Base-by-base conservation (phyloP, 768 basidiomycete species). In the Tricholoma hemisulphureum region DNA sequence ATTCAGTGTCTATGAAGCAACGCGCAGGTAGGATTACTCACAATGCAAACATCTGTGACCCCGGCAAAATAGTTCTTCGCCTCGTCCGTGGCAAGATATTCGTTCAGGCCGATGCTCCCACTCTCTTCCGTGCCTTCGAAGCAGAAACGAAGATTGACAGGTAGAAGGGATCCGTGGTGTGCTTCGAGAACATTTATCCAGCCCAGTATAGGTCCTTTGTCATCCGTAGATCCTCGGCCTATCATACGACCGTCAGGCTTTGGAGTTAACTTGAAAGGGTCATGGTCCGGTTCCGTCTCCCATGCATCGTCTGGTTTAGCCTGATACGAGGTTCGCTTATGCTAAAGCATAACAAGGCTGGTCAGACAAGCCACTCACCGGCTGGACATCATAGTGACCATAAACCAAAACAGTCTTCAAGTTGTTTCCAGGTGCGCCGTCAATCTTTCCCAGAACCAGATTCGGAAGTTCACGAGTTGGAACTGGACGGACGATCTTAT, bases 301-400 rank as follows among this genome's bases (percentile, higher is more conserved):
- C 46, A 49, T 2, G 13, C 46, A 29, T 49, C 46, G 9, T 24
- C 46, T 29, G 23, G 23, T 11, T 49, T 49, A 4, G 46, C 46
- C 46, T 49, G 32, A 5, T 3, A 32, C 32, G 14, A 32, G 14
- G 32, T 32, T 32, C 32, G 5, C 32, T 32, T 32, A 32, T 32
- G 32, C 32, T 32, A 32, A 32, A 8, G 21, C 21, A 24, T 24
- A 49, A 49, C 28, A 49, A 49, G 28, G 16, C 11, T 49, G 23
- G 16, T 24, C 28, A 23, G 23, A 45, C 6, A 23, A 45, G 41
- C 41, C 43, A 73, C 84, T 52, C 58, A 91, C 91, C 8, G 95
- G 94, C 66, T 97, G 95, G 4, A 97, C 95, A 67, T 97, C 95
- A 67, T 92, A 96, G 71, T 98, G 95, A 2, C 93, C 95, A 68